Evolutionary conservation across 2,329 filamentous ascomycete genomes (phyloP).

Genomic region (Nigrograna mackinnonii): DNA sequence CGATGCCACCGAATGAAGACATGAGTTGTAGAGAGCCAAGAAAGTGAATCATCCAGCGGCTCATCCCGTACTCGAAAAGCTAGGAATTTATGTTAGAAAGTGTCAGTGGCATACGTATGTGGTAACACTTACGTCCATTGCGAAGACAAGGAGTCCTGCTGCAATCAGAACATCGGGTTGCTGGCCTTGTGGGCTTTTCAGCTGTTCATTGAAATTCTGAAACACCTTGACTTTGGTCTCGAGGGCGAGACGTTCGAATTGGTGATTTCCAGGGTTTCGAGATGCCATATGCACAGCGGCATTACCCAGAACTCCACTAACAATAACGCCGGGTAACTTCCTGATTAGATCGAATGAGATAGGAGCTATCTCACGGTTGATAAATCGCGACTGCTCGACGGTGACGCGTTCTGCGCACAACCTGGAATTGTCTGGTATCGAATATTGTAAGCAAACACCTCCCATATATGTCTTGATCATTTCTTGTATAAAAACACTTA

Average conservation of each 20-base stretch:
- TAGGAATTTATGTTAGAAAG: slow-evolving; percentile 6
- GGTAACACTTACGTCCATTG: slow-evolving; percentile 23
- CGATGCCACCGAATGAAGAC: slow-evolving; percentile 19
- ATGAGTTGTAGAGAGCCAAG: slow-evolving; percentile 18
- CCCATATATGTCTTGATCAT: neutral
- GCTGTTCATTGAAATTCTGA: slow-evolving; percentile 16
- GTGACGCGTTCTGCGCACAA: slow-evolving; percentile 13
- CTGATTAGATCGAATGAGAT: slow-evolving; percentile 13
- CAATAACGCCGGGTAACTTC: slow-evolving; percentile 16
- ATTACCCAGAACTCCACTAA: slow-evolving; percentile 22
- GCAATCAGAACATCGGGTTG: slow-evolving; percentile 18
- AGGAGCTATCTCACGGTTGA: slow-evolving; percentile 12
- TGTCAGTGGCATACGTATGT: neutral
- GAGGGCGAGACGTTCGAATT: slow-evolving; percentile 18
- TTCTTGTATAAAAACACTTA: slow-evolving; percentile 12
- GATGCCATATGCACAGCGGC: slow-evolving; percentile 24
- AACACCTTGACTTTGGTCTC: slow-evolving; percentile 23
- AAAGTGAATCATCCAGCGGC: slow-evolving; percentile 21
- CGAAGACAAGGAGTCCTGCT: slow-evolving; percentile 18
- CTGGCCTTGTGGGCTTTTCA: slow-evolving; percentile 16
- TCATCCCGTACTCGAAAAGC: slow-evolving; percentile 22
- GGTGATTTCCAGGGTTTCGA: slow-evolving; percentile 14
- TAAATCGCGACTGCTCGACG: slow-evolving; percentile 6
- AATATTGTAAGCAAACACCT: slow-evolving; percentile 2
- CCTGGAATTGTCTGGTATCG: slow-evolving; percentile 15